Conservation (phyloP, 768 basidiomycete genomes). For the Udeniomyces megalosporus region DNA sequence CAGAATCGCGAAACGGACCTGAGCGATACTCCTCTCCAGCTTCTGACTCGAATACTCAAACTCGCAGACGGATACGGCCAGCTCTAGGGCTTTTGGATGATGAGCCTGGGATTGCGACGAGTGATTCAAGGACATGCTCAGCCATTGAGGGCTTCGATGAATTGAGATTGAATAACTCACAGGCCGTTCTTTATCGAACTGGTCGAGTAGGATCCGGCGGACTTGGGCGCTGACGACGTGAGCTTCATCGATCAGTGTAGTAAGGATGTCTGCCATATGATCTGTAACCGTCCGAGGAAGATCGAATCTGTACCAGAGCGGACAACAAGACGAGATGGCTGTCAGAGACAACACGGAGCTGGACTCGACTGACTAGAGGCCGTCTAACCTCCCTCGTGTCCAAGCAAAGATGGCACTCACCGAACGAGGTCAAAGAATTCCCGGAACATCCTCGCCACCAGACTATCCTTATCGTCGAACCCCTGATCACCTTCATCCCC, state of each 20-base stretch:
- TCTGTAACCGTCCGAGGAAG: constrained; percentile 11
- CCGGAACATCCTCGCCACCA: constrained; percentile 43
- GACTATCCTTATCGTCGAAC: constrained; percentile 29
- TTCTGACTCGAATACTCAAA: constrained; percentile 12
- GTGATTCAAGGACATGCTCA: too few species aligned
- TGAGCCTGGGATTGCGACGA: background rate
- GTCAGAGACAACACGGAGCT: too few species aligned
- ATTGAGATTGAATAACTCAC: background rate
- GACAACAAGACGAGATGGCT: background rate
- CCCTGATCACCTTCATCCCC: constrained; percentile 69
- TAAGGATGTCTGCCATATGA: constrained; percentile 66
- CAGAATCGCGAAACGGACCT: background rate
- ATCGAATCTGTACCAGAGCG: constrained; percentile 1
- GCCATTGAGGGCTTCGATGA: background rate
- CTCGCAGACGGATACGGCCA: constrained; percentile 11
- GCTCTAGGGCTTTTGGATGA: background rate
- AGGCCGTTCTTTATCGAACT: constrained; percentile 37
- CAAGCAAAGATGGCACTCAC: too few species aligned
- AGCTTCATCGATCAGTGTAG: constrained; percentile 76
- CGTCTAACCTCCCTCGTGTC: too few species aligned
- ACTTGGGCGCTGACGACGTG: constrained; percentile 59
- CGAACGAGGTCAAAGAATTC: constrained; percentile 66
- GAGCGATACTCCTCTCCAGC: constrained; percentile 13
- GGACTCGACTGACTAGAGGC: too few species aligned
- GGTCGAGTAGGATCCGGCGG: constrained; percentile 62